Base-by-base conservation (phyloP, 2,329 filamentous ascomycete genomes). In the Remersonia thermophila region DNA sequence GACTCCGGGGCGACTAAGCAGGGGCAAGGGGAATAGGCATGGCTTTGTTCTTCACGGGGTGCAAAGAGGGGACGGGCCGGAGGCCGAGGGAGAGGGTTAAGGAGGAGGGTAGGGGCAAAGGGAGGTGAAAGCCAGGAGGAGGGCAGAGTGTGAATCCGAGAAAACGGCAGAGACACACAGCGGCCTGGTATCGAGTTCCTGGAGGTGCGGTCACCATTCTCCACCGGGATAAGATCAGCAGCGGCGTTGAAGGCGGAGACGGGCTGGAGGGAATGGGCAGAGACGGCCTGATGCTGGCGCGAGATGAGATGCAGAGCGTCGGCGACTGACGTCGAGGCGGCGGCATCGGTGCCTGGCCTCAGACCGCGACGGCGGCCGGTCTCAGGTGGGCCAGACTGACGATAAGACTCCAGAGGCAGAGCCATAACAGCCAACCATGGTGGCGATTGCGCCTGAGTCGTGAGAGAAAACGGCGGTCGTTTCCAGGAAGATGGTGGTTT, bases 201-300 rank as follows among this genome's bases (percentile, higher is more conserved):
- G 32, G 43, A 49, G 45, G 45, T 45, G 46, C 45, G 47, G 45
- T 41, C 46, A 33, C 44, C 48, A 13, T 37, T 41, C 47, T 49
- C 45, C 32, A 47, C 44, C 27, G 12, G 27, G 43, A 35, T 16
- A 38, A 36, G 18, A 40, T 37, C 31, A n/a, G 27, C 27, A 28
- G 42, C 34, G 25, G 42, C 16, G 31, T 35, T 42, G 35, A 44
- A 42, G 20, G 45, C 40, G 23, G 45, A 43, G 13, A 42, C 16
- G 33, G 45, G 41, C 30, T 45, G 45, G 28, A 47, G 45, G 27
- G 45, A 37, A 16, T 45, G 45, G 31, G 36, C 44, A 15, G 43
- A 33, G 26, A 47, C 29, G 11, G 29, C 18, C 25, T 41, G 45
- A 29, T 48, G 43, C 30, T 49, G 43, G 39, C 35, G 38, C 8